Base-by-base conservation (phyloP, 345 rosid species). In the Capsella bursapastoris region DNA sequence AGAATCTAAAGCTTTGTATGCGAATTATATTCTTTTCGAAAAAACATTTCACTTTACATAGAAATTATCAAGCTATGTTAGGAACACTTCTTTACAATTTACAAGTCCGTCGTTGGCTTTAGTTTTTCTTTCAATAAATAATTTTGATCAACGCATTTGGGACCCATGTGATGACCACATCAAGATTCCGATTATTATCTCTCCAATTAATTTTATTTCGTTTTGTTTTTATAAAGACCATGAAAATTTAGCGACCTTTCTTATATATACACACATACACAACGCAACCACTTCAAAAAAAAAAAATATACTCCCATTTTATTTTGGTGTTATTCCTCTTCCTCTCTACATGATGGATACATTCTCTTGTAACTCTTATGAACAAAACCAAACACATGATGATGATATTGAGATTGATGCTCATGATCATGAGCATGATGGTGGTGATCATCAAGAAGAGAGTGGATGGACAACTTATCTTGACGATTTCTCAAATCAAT, bases 381-480 rank as follows among this genome's bases (percentile, higher is more conserved):
- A 66, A 59, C 73, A 66, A 34, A 78, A 59, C 2, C 64, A 71
- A n/a, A 13, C 71, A 29, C 47, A 63, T 63, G 63, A 57, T 49
- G 65, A 41, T 72, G 66, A 52, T 31, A 22, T 16, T 59, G 63
- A 40, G 57, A 22, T 65, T 49, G 78, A 66, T 59, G 60, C 52
- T 48, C 32, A 57, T 12, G 28, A 59, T 67, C 43, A 51, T 62
- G 50, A 64, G 22, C 56, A 40, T 35, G 9, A 27, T 53, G 65
- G 6, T 35, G 27, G 51, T 65, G 65, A 74, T 60, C 71, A 61
- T 27, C 77, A 83, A 29, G 92, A 90, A 29, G 97, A 90, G 78
- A 93, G 98, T 73, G 97, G 98, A 0, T 93, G 98, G 98, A 90
- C 97, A 6, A 78, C 91, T 69, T 87, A 87, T 80, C 85, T 93